Percentiles rank a stretch among this genome's conserved stretches.
Evolutionary conservation across 2,329 filamentous ascomycete species (phyloP).

Genomic region (Monosporascus sp.): DNA sequence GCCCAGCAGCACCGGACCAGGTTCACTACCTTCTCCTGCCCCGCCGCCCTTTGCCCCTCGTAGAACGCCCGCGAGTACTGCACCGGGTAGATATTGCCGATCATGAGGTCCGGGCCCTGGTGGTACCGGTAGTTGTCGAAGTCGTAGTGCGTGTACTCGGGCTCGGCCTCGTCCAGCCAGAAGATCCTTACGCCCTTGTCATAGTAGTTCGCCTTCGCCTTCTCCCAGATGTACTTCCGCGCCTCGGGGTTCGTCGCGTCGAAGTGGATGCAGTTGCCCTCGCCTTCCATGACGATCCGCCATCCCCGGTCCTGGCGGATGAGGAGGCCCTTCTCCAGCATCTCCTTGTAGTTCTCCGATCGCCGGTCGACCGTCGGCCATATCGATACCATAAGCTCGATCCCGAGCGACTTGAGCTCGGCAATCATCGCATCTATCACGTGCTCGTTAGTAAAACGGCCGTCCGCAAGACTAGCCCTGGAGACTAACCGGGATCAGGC

Average conservation of each 20-base stretch:
- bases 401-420: constrained; percentile 52
- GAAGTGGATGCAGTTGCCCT: constrained; percentile 55
- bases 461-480: no score
- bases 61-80: constrained; percentile 52
- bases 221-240: constrained; percentile 54
- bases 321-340: constrained; percentile 56
- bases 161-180: constrained; percentile 67
- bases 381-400: constrained; percentile 66
- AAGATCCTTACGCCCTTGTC: constrained; percentile 58
- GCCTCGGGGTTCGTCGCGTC: constrained; percentile 60
- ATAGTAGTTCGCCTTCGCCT: constrained; percentile 56
- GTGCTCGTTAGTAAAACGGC: no score
- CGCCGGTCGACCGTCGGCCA: constrained; percentile 61
- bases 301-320: constrained; percentile 58
- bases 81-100: constrained; percentile 51
- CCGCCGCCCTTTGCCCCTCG: constrained; percentile 45
- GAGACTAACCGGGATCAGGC: constrained; percentile 53
- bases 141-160: constrained; percentile 60
- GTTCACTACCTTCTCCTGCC: constrained; percentile 50
- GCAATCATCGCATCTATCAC: constrained; percentile 53
- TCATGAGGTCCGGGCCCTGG: constrained; percentile 44
- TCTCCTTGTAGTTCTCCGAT: constrained; percentile 57
- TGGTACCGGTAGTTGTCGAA: constrained; percentile 64
- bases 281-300: constrained; percentile 53
- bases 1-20: constrained; percentile 46